phyloP scores from a whole-genome alignment of 2,329 filamentous ascomycete genomes.

The Fusarium veterinarium region DNA sequence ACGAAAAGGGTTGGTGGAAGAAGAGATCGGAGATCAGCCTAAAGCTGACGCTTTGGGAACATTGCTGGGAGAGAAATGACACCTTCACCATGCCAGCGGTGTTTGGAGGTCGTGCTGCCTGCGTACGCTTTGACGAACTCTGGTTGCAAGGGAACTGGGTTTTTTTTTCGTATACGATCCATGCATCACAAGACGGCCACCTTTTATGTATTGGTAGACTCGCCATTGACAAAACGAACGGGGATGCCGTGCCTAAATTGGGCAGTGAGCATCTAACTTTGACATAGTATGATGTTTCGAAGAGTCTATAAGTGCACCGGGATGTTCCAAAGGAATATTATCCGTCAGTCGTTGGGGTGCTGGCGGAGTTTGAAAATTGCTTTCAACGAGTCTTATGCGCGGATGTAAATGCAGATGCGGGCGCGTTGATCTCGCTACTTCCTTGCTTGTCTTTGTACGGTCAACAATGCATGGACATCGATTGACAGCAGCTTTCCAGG shows the following conservation, averaged over 20 bases:
- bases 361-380: background rate
- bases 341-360: background rate
- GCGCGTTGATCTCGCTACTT: background rate
- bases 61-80: background rate
- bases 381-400: slow-evolving; percentile 4
- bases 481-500: slow-evolving; percentile 1
- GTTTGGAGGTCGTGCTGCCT: background rate
- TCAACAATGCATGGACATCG: background rate
- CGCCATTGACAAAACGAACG: background rate
- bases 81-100: background rate
- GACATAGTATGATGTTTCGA: background rate
- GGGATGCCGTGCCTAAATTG: background rate
- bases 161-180: background rate
- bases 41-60: background rate
- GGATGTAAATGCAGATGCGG: background rate
- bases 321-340: background rate
- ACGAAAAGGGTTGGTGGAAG: background rate
- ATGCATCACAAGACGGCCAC: background rate
- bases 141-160: background rate
- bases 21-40: background rate
- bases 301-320: background rate
- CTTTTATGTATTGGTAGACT: background rate
- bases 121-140: background rate
- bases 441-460: background rate
- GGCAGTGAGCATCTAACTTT: background rate